Conservation (phyloP, 192 early-diverging fungal genomes). For the Thoreauomyces humboldtii region DNA sequence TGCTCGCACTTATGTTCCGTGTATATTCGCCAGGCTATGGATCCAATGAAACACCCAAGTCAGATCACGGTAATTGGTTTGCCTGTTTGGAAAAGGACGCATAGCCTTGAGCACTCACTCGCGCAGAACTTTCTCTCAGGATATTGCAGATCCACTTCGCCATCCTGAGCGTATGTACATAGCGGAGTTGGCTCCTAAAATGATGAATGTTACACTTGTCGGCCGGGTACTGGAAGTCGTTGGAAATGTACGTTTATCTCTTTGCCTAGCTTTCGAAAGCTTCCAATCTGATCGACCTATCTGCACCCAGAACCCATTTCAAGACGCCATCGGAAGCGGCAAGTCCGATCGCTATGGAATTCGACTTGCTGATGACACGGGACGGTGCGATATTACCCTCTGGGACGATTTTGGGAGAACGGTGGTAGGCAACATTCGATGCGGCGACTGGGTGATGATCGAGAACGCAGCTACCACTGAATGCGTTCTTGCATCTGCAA, state of each 20-base stretch:
- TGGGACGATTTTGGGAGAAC: constrained; percentile 9
- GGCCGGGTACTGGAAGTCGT: constrained; percentile 6
- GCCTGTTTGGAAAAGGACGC: too few species aligned
- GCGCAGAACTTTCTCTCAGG: not conserved
- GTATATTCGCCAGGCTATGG: not conserved
- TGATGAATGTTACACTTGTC: constrained; percentile 14
- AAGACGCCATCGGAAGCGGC: not conserved
- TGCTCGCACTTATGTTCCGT: not conserved
- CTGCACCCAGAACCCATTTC: not conserved
- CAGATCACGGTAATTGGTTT: not conserved
- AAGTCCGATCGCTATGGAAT: constrained; percentile 3
- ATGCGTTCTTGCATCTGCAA: not conserved
- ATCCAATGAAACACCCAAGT: not conserved
- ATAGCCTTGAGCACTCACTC: too few species aligned
- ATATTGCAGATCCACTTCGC: not conserved
- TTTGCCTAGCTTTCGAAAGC: not conserved
- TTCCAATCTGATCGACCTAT: not conserved
- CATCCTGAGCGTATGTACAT: not conserved
- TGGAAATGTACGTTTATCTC: constrained; percentile 14
- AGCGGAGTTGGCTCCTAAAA: not conserved
- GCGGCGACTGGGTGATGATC: constrained; percentile 13
- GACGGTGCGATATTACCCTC: constrained; percentile 8
- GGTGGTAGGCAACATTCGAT: not conserved
- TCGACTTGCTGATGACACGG: not conserved
- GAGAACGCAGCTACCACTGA: not conserved